Base-by-base conservation (phyloP, 2,329 filamentous ascomycete species). In the Penicillium concentricum region DNA sequence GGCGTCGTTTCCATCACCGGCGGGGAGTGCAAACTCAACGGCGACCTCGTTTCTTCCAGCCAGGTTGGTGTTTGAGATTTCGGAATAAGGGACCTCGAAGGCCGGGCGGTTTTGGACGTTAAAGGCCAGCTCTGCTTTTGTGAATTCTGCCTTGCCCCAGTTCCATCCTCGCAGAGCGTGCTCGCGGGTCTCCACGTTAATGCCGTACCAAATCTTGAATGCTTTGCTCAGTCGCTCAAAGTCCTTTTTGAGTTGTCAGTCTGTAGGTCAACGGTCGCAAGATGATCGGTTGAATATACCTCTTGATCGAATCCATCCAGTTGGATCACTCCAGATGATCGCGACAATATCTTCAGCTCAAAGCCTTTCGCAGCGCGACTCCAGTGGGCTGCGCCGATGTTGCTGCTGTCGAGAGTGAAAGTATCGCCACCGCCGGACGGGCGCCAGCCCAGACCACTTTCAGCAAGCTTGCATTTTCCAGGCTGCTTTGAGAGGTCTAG, bases 121-220 rank as follows among this genome's bases (percentile, higher is more conserved):
- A 82, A 99, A 99, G 30, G 90, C 85, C 54, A 99, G 85, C 79
- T 99, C 94, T 53, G 92, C 89, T 77, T 97, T 96, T 60, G 89
- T 88, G 73, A 99, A 96, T 69, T 99, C 94, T 62, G 91, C 91
- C 78, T 97, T 99, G 69, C 94, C 94, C 95, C 94, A 99, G 75
- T 99, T 99, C 94, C 94, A 99, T 55, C 94, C 94, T 66, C 94
- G 87, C 57, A 99, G 81, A 24, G 94, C 92, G 75, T 97, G 94
- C 76, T 99, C 94, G 75, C 91, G 91, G 74, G 86, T 90, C 74
- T 97, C 92, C 57, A 99, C 84, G 68, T 87, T 92, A 69, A 94
- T 89, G 78, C 91, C 94, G 78, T 97, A 99, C 91, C 93, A 97
- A 70, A 93, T 90, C 80, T 97, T 97, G 83, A 99, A 97, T 65